Conservation (phyloP, 768 basidiomycete genomes). For the Termitomyces sp. region DNA sequence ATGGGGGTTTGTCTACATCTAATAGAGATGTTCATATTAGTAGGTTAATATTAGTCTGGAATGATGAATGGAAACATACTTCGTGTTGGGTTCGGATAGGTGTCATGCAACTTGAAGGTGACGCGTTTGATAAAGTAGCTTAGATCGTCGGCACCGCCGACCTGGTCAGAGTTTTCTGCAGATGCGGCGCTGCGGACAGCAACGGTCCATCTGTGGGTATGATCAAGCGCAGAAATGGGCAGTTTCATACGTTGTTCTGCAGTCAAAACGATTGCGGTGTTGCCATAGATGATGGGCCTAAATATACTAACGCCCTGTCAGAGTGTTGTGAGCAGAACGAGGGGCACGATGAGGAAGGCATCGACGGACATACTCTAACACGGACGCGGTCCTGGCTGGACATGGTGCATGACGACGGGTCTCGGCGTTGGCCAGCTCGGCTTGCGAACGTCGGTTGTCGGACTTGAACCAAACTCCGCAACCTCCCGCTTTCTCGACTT, state of each 20-base stretch:
- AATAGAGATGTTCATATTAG: slow-evolving; percentile 3
- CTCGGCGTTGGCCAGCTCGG: slow-evolving; percentile 31
- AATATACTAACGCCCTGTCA: slow-evolving; percentile 79
- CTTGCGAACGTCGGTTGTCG: slow-evolving; percentile 22
- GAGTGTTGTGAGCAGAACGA: slow-evolving; percentile 12
- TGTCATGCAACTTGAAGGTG: slow-evolving; percentile 96
- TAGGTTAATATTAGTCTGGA: slow-evolving; percentile 1
- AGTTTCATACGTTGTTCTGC: slow-evolving; percentile 58
- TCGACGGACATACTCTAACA: slow-evolving; percentile 58
- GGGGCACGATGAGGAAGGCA: slow-evolving; percentile 7
- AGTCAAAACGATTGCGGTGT: slow-evolving; percentile 79
- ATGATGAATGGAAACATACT: slow-evolving; percentile 48
- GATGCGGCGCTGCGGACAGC: slow-evolving; percentile 89
- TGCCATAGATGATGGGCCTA: slow-evolving; percentile 94
- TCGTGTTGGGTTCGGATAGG: slow-evolving; percentile 86
- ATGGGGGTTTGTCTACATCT: slow-evolving; percentile 93
- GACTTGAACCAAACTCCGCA: slow-evolving; percentile 40
- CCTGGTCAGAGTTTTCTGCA: slow-evolving; percentile 63
- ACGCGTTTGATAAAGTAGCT: slow-evolving; percentile 93
- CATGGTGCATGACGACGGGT: slow-evolving; percentile 31
- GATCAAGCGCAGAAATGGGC: slow-evolving; percentile 53
- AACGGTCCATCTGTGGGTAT: slow-evolving; percentile 96
- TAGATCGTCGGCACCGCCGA: slow-evolving; percentile 89
- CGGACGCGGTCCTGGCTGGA: slow-evolving; percentile 64
- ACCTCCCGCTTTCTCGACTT: slow-evolving; percentile 28